Evolutionary conservation across 176 grass and related monocot genomes (phyloP).

Genomic region (Triticum urartu): DNA sequence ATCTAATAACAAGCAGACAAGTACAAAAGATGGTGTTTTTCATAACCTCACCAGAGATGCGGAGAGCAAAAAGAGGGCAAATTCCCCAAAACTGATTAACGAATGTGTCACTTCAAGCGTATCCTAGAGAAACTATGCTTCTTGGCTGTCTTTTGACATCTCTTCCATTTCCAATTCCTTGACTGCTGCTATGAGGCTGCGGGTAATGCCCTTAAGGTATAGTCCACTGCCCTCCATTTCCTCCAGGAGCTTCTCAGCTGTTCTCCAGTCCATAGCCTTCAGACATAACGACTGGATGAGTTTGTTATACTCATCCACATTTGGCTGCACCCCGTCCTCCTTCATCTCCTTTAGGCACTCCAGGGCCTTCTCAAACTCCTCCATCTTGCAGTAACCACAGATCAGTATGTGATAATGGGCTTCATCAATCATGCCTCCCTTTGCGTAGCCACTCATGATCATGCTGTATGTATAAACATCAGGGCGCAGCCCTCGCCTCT

Average conservation of each 20-base stretch:
- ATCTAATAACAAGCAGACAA: constrained; percentile 39
- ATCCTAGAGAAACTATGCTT: constrained; percentile 54
- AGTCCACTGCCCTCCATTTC: constrained; percentile 78
- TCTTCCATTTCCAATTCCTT: constrained; percentile 86
- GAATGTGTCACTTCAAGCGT: background rate
- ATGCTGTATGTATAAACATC: constrained; percentile 90
- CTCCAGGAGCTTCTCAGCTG: constrained; percentile 67
- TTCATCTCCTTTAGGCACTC: constrained; percentile 92
- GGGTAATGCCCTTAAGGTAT: constrained; percentile 53
- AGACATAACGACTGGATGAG: constrained; percentile 89
- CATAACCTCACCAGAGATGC: constrained; percentile 39
- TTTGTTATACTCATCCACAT: constrained; percentile 85
- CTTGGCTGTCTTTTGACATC: constrained; percentile 34
- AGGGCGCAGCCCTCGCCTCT: constrained; percentile 60
- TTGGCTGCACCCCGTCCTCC: constrained; percentile 79
- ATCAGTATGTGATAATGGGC: constrained; percentile 87
- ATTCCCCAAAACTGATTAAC: constrained; percentile 32
- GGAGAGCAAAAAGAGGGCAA: constrained; percentile 13
- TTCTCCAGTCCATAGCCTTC: constrained; percentile 80
- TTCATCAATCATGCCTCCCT: constrained; percentile 80
- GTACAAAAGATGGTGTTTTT: constrained; percentile 37
- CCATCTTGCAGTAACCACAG: constrained; percentile 93
- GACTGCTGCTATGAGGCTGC: constrained; percentile 79
- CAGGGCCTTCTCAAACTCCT: constrained; percentile 80
- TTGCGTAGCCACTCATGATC: constrained; percentile 80